Percentiles rank a stretch among this genome's conserved stretches.
These are phyloP conservation scores for Ganoderma lingzhi DNA, from an alignment of 1,284 basidiomycete species.

Conservation along the genomic window DNA sequence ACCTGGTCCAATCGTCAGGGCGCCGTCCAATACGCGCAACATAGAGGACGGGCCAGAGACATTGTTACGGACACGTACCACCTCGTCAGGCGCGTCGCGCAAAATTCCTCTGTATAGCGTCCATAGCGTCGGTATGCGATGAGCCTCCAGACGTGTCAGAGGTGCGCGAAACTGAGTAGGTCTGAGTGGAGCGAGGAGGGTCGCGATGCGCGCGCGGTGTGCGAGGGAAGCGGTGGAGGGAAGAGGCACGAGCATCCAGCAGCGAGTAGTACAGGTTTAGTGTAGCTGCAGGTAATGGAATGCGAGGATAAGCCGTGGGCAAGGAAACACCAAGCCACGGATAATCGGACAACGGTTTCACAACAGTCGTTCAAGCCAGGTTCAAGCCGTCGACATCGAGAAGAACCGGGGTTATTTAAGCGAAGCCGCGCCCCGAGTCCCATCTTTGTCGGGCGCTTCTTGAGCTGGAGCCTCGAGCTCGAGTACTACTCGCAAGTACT, in stretches of 20 bases:
- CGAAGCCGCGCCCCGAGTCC: not conserved
- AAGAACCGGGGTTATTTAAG: no score
- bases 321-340: not conserved
- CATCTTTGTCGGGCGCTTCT: no score
- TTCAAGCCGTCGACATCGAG: not conserved
- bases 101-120: slow-evolving; percentile 77
- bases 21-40: not conserved
- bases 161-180: slow-evolving; percentile 68
- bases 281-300: not conserved
- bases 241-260: slow-evolving; percentile 24
- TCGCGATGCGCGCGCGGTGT: slow-evolving; percentile 61
- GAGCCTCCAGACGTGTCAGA: slow-evolving; percentile 76
- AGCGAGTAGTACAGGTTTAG: not conserved
- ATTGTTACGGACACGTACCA: slow-evolving; percentile 50
- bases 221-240: slow-evolving; percentile 46
- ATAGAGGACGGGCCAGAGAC: not conserved
- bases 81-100: slow-evolving; percentile 57
- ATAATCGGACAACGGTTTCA: not conserved
- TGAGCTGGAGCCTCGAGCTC: no score
- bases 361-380: not conserved
- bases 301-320: not conserved
- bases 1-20: not conserved
- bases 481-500: no score
- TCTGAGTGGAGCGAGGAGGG: slow-evolving; percentile 62
- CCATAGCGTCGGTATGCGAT: slow-evolving; percentile 81